Evolutionary conservation across 2,329 filamentous ascomycete species (phyloP), one percentile per base, ranked within the genome.

Genomic region (Periconia digitata): DNA sequence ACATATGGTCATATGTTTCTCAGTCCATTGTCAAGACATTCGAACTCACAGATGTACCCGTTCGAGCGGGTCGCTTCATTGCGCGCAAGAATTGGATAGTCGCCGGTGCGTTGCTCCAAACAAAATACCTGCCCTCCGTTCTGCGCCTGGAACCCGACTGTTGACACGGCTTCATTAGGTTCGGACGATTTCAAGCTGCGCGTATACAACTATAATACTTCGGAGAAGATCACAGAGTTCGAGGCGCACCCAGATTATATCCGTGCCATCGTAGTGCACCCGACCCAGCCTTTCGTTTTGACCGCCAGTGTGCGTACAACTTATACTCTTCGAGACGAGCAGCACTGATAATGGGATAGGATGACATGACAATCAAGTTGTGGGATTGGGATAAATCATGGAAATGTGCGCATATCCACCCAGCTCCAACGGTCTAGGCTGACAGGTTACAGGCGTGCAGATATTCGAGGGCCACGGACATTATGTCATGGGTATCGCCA

Each of bases 301-400:
- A 99, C 94, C 46, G 94, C 94, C 56, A 96, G 91, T 55, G 67
- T 70, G 50, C 44, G 66, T 67, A 52, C 36, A 44, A 36, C 29
- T 8, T 15, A 15, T 16, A 18, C 43, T 17, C 15, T 7, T 27
- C 8, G 22, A 16, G 13, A 43, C n/a, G 40, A 29, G 39, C 27
- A 36, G 36, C 44, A 55, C 62, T 70, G 51, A 70, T 51, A 23
- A 40, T 41, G 41, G 42, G 35, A 20, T 47, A 69, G 62, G 65
- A 71, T 66, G 66, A 71, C 44, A 72, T 71, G 70, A 72, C 70
- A 48, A 96, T 96, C 70, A 96, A 94, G 80, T 81, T 96, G 43
- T 99, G 94, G 92, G 92, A 99, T 72, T 99, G 94, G 94, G 94
- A 99, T 64, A 95, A 94, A 74, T 85, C 85, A 60, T 99, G 94